Conservation (phyloP, 2,329 filamentous ascomycete genomes). For the Dothistroma septosporum region DNA sequence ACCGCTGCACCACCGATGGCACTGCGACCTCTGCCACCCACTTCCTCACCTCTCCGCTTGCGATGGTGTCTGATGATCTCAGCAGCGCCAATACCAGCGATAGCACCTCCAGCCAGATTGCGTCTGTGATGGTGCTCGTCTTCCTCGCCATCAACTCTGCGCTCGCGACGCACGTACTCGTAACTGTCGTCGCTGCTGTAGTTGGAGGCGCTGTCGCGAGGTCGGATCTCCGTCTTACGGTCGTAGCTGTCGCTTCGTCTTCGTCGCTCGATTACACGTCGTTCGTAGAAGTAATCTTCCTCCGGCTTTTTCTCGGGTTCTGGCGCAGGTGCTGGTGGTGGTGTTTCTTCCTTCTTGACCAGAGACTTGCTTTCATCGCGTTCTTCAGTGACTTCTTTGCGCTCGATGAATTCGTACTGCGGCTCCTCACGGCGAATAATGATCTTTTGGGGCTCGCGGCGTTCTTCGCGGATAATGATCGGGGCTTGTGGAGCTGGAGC, state of each 20-base stretch:
- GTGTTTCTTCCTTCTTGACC: slow-evolving; percentile 39
- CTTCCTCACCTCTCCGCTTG: slow-evolving; percentile 53
- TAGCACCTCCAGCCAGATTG: slow-evolving; percentile 59
- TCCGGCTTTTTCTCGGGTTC: slow-evolving; percentile 39
- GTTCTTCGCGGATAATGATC: slow-evolving; percentile 54
- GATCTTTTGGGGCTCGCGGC: slow-evolving; percentile 41
- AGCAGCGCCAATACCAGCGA: slow-evolving; percentile 58
- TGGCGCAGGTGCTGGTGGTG: slow-evolving; percentile 29
- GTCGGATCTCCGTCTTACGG: slow-evolving; percentile 46
- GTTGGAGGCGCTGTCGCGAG: slow-evolving; percentile 52
- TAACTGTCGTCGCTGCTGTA: slow-evolving; percentile 60
- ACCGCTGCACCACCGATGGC: slow-evolving; percentile 58
- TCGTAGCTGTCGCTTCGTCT: slow-evolving; percentile 41
- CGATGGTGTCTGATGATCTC: slow-evolving; percentile 57
- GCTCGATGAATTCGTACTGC: slow-evolving; percentile 58
- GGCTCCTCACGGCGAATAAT: slow-evolving; percentile 56
- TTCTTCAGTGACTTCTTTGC: slow-evolving; percentile 49
- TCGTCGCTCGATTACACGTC: slow-evolving; percentile 51
- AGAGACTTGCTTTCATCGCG: slow-evolving; percentile 46
- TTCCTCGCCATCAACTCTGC: slow-evolving; percentile 38
- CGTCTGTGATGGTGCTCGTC: slow-evolving; percentile 47
- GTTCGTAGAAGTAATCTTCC: slow-evolving; percentile 60
- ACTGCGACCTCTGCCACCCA: slow-evolving; percentile 49
- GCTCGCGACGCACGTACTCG: slow-evolving; percentile 53
- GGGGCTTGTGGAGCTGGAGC: slow-evolving; percentile 36